Base-by-base conservation (phyloP, 768 basidiomycete species). In the Rhizopogon vulgaris region DNA sequence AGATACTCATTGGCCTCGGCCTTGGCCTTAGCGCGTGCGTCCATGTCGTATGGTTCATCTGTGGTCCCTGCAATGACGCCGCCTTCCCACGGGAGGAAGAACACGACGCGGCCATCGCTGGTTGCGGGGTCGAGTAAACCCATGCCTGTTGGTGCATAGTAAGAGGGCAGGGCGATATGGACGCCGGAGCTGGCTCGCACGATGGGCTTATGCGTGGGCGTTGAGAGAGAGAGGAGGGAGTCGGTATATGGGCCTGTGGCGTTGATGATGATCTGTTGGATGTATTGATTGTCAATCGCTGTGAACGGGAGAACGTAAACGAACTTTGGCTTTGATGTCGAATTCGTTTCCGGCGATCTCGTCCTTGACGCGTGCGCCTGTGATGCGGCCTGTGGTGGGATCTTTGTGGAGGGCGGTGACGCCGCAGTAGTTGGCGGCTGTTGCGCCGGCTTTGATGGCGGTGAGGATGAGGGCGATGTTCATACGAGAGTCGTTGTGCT, bases 401-500 rank as follows among this genome's bases (percentile, higher is more conserved):
- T 78, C 75, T 70, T 95, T 95, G 69, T 83, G 78, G 4, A 99
- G 74, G 2, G 75, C 67, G 10, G 82, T 85, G 47, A 96, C 93
- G 62, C 94, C 87, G 65, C 82, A 83, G 71, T 99, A 90, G 74
- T 98, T 99, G 43, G 86, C 83, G 15, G 87, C 85, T 7, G 78
- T 78, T 4, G 94, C 93, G 40, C 94, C 94, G 48, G 89, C 82
- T 62, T 92, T 89, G 40, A 97, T 90, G 4, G 95, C 96, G 15
- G 87, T 96, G 83, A 97, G 84, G 61, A 95, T 79, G 30, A 99
- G 76, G 0, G 95, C 92, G 49, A 95, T 80, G 73, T 99, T 99
- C 96, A 98, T 99, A 12, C 95, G 82, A 1, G 95, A 87, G 61
- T 99, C 96, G 62, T 99, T 99, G 71, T 99, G 95, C 71, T 97